phyloP scores from a whole-genome alignment of 148 eudicot genomes.

The Amaranthus palmeri region DNA sequence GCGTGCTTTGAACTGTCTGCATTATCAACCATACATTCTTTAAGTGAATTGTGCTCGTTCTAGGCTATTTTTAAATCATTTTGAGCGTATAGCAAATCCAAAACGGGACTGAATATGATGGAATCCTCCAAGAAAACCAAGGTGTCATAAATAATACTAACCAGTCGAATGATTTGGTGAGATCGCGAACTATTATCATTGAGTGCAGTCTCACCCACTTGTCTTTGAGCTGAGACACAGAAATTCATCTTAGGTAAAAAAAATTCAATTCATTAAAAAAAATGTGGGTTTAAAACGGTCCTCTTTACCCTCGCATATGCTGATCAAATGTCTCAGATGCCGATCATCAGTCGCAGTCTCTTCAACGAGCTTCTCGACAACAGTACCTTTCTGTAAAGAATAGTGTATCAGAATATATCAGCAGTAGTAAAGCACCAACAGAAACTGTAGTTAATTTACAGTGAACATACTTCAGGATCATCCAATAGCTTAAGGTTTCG shows the following conservation, averaged over 20 bases:
- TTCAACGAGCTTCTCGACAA: constrained; percentile 89
- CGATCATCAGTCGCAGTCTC: constrained; percentile 64
- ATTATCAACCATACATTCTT: constrained; percentile 16
- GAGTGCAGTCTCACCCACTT: constrained; percentile 91
- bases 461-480: constrained; percentile 73
- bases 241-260: background rate
- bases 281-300: background rate
- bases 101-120: no score
- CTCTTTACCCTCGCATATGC: constrained; percentile 81
- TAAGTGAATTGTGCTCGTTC: background rate
- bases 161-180: constrained; percentile 97
- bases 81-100: no score
- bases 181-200: constrained; percentile 91
- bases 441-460: background rate
- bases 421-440: background rate
- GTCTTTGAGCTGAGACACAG: constrained; percentile 74
- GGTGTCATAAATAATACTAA: constrained; percentile 22
- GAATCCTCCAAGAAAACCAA: background rate
- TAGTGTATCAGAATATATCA: background rate
- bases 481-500: constrained; percentile 86
- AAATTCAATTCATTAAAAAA: background rate
- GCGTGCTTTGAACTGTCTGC: constrained; percentile 94
- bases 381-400: constrained; percentile 78
- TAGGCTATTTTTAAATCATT: no score
- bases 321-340: constrained; percentile 69